Evolutionary conservation across 2,329 filamentous ascomycete species (phyloP), one percentile per base, ranked within the genome.

Genomic region (Pyrenophora seminiperda): DNA sequence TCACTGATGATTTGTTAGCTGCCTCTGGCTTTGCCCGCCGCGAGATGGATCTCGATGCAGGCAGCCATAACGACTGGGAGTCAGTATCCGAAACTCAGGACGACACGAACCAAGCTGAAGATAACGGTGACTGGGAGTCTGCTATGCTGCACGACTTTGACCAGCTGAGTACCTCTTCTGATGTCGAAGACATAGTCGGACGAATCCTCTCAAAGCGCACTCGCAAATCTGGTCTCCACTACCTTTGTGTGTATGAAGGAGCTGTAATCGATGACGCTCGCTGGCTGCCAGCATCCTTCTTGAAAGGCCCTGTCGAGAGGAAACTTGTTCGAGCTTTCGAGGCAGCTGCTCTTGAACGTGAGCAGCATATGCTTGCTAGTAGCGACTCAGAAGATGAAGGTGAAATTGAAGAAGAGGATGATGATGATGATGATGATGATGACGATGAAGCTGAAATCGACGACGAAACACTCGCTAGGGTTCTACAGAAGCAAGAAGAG

Each of bases 401-500:
- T 3, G 48, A 73, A 14, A 66, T 73, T 27, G 24, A 46, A 5
- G 48, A 47, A 1, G 32, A 27, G 2, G 34, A 44, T 61, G 75
- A 52, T 62, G 69, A 79, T 60, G 79, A 83, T 7, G 84, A 90
- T 54, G 85, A 86, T 2, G 70, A 71, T 13, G 75, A 54, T 63
- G 79, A 19, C 66, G 72, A 50, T 63, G 79, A 19, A 65, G 72
- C 50, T 2, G 47, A 50, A 9, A 41, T 45, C 2, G 41, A 17
- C 4, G 47, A 50, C 5, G 41, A 43, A 4, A 77, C 81, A 15
- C 75, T 89, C 31, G 86, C 86, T 31, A 76, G 79, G 31, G 72
- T 87, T 18, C 69, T 88, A 22, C 76, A 81, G 42, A 86, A 84
- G 66, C 81, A 86, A 62, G 80, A 84, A 67, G 82, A 86, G 65